Evolutionary conservation across 768 basidiomycete genomes (phyloP), one percentile per base, ranked within the genome.

Genomic region (Leccinum incarnatum): DNA sequence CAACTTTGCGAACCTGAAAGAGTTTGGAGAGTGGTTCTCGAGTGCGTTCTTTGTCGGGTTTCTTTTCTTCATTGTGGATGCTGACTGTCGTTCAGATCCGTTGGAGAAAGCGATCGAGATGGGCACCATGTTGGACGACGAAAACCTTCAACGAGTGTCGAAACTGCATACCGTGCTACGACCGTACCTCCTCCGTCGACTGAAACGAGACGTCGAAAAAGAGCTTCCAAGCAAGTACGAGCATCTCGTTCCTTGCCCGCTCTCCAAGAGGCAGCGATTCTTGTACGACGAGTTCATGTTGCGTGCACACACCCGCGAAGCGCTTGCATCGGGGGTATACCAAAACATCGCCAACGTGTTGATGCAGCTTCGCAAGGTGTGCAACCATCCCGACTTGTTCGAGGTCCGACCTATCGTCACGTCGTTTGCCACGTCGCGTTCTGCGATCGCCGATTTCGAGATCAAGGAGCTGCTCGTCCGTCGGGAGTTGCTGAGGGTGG

Each of bases 341-440:
- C 89, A 90, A 74, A 90, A 90, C 74, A 89, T 93, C 47, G 91
- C 91, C 65, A 99, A 99, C 70, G 87, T 96, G 57, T 83, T 98
- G 59, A 99, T 98, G 97, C 97, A 99, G 71, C 81, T 98, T 4
- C 88, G 97, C 56, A 98, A 98, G 77, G 93, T 96, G 46, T 93
- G 93, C 78, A 95, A 92, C 56, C 94, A 98, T 72, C 96, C 95
- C 0, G 89, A 95, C 73, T 78, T 95, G 10, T 95, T 96, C 69
- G 91, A 95, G 72, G 86, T 91, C 53, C 88, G 94, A 65, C 91
- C 94, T 1, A 86, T 88, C 59, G 86, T 85, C 55, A 91, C 83
- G 54, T 93, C 83, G 25, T 92, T 88, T 71, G 85, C 81, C 5
- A 88, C 84, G 86, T 77, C 77, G 58, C 89, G 82, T 63, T 94